Percentiles rank a stretch among this genome's conserved stretches.
These are phyloP conservation scores for Arbutus unedo DNA, from an alignment of 148 eudicot species.

Conservation along the genomic window DNA sequence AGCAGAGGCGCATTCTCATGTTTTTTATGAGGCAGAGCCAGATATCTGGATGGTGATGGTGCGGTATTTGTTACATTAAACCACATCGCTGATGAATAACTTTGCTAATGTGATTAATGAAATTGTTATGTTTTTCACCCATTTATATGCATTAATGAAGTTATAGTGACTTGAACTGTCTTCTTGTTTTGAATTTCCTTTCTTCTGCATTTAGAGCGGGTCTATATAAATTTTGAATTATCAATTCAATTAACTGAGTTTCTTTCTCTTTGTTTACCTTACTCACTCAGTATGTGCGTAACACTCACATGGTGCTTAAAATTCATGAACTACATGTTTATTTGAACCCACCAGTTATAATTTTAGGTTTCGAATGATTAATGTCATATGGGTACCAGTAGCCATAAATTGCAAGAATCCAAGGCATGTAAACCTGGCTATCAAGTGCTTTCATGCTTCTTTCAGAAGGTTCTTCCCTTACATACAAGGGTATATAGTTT, in stretches of 20 bases:
- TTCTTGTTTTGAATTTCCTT: conserved; percentile 1
- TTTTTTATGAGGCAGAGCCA: conserved; percentile 86
- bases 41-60: conserved; percentile 99
- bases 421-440: neutral
- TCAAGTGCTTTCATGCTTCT: conserved; percentile 1
- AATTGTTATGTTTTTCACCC: neutral
- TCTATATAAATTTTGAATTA: neutral
- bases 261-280: conserved; percentile 1
- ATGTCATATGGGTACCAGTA: neutral
- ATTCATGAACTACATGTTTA: neutral
- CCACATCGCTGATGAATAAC: conserved; percentile 7
- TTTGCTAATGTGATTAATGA: conserved; percentile 2
- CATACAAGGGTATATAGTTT: neutral
- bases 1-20: conserved; percentile 92
- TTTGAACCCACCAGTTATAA: neutral
- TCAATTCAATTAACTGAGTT: neutral
- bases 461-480: neutral
- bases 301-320: neutral
- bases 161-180: conserved; percentile 2
- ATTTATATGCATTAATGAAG: neutral
- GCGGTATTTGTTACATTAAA: conserved; percentile 23
- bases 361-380: neutral
- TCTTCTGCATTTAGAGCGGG: neutral
- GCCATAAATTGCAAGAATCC: neutral
- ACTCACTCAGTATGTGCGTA: neutral